phyloP scores from a whole-genome alignment of 1,139 yeast genomes.

The Nadsonia commutata region DNA sequence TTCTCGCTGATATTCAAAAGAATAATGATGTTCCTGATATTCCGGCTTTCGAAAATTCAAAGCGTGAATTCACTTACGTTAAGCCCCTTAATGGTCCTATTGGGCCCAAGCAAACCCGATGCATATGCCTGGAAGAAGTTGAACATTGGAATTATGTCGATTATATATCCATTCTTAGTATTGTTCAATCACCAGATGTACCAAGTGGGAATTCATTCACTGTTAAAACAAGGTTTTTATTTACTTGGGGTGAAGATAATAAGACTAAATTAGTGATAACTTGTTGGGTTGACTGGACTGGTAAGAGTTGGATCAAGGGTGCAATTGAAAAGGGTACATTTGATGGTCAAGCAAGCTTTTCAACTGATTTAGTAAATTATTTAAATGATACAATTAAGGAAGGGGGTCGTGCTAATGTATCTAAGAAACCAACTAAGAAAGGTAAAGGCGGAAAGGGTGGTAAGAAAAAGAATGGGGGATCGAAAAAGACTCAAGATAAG shows the following conservation, averaged over 20 bases:
- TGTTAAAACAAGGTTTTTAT: constrained; percentile 46
- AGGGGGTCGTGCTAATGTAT: constrained; percentile 9
- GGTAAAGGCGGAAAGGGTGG: constrained; percentile 24
- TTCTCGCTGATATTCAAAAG: constrained; percentile 50
- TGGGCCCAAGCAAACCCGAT: constrained; percentile 90
- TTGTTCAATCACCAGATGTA: constrained; percentile 80
- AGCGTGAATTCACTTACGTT: constrained; percentile 52
- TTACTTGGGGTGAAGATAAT: constrained; percentile 70
- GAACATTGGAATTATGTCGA: constrained; percentile 48
- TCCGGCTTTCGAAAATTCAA: constrained; percentile 30
- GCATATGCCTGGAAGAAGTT: constrained; percentile 59
- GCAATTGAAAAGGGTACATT: constrained; percentile 84
- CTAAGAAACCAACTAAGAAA: no score
- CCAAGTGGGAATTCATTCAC: constrained; percentile 82
- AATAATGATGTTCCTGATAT: constrained; percentile 54
- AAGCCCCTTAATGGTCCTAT: constrained; percentile 75
- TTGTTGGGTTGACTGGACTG: constrained; percentile 68
- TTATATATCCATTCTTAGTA: constrained; percentile 44
- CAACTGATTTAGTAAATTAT: constrained; percentile 44
- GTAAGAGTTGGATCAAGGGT: constrained; percentile 85
- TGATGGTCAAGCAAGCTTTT: constrained; percentile 73
- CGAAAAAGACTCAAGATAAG: constrained; percentile 3
- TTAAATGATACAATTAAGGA: constrained; percentile 33
- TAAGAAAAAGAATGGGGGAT: constrained; percentile 10
- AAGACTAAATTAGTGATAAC: constrained; percentile 53